phyloP scores from a whole-genome alignment of 1,284 basidiomycete species.

The Trametes hirsuta region DNA sequence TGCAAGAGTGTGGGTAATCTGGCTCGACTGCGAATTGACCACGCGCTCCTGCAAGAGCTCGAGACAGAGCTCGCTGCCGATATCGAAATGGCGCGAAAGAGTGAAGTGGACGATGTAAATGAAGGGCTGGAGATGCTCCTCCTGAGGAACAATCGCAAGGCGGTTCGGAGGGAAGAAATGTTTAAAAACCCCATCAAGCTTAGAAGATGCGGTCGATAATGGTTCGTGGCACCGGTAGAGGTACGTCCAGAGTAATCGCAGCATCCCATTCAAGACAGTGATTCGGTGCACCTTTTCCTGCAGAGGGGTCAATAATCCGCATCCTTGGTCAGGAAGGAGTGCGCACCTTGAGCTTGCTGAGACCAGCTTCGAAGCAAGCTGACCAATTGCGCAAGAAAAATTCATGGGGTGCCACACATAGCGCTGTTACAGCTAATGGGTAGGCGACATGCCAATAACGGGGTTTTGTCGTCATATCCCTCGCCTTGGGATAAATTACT shows the following conservation, averaged over 20 bases:
- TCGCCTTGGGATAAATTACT: constrained; percentile 82
- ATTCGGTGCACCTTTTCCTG: constrained; percentile 82
- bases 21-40: constrained; percentile 47
- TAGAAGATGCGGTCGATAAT: constrained; percentile 74
- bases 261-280: constrained; percentile 80
- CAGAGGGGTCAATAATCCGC: not conserved
- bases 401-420: constrained; percentile 88
- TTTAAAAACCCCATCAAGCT: constrained; percentile 79
- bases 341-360: constrained; percentile 81
- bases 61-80: constrained; percentile 81
- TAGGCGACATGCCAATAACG: constrained; percentile 92
- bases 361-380: constrained; percentile 68
- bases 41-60: constrained; percentile 76
- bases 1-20: constrained; percentile 50
- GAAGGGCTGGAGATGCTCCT: constrained; percentile 80
- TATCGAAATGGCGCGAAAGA: constrained; percentile 86
- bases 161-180: constrained; percentile 82
- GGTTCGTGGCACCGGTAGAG: constrained; percentile 91
- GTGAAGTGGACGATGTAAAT: constrained; percentile 84
- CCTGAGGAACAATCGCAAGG: constrained; percentile 64
- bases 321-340: not conserved
- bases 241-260: constrained; percentile 93
- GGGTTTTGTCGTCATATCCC: constrained; percentile 87
- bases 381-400: constrained; percentile 87
- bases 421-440: constrained; percentile 80